Evolutionary conservation across 1,139 yeast species (phyloP).

Genomic region (Zhuliangozyma blackwelliae): DNA sequence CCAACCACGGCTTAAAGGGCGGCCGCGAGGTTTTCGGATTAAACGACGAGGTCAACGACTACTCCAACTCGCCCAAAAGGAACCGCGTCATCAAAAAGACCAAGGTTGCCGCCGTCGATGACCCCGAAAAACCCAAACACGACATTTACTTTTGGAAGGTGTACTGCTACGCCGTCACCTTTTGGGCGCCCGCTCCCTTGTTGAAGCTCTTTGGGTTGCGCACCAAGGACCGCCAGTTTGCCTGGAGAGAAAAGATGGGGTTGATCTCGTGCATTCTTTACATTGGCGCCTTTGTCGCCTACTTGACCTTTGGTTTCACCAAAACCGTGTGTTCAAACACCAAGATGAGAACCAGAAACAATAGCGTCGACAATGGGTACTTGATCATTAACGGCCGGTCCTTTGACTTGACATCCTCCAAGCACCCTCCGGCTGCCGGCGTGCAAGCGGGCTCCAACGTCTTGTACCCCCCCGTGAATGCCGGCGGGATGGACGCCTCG

Average conservation of each 20-base stretch:
- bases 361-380: constrained; percentile 55
- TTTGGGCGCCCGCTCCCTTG: constrained; percentile 86
- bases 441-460: constrained; percentile 62
- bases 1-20: constrained; percentile 15
- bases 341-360: constrained; percentile 51
- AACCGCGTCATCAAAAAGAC: constrained; percentile 16
- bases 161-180: constrained; percentile 76
- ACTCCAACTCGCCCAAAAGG: constrained; percentile 20
- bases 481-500: constrained; percentile 88
- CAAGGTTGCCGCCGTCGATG: constrained; percentile 9
- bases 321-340: constrained; percentile 67
- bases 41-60: constrained; percentile 49
- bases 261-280: constrained; percentile 69
- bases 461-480: constrained; percentile 78
- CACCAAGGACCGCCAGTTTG: constrained; percentile 78
- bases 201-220: constrained; percentile 72
- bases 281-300: constrained; percentile 78
- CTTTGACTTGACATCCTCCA: constrained; percentile 63
- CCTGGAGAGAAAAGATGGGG: constrained; percentile 96
- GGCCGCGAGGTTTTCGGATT: constrained; percentile 58
- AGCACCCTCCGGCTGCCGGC: constrained; percentile 82
- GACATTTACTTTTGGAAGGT: constrained; percentile 69
- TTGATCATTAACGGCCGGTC: constrained; percentile 80
- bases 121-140: constrained; percentile 14
- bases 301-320: constrained; percentile 87